phyloP scores from a whole-genome alignment of 2,329 filamentous ascomycete genomes.

The Colletotrichum incanum region DNA sequence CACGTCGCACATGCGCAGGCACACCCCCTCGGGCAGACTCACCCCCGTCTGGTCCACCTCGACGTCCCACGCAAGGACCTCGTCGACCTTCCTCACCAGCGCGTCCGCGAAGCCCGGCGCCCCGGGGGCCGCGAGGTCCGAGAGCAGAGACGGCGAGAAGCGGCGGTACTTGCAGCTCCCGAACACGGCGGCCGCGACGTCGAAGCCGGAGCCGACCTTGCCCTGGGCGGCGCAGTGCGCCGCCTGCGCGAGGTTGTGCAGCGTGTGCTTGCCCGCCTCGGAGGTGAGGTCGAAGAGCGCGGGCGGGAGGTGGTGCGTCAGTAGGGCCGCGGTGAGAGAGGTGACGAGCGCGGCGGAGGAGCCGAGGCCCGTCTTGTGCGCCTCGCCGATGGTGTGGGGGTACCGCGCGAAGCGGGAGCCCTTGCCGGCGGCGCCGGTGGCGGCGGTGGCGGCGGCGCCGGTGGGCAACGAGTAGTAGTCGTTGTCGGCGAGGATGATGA shows the following conservation, averaged over 20 bases:
- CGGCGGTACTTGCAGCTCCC: slow-evolving; percentile 92
- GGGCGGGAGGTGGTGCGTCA: slow-evolving; percentile 80
- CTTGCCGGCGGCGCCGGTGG: slow-evolving; percentile 45
- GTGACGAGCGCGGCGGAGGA: slow-evolving; percentile 96
- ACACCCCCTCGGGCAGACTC: slow-evolving; percentile 79
- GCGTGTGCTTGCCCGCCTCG: slow-evolving; percentile 68
- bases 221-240: slow-evolving; percentile 97
- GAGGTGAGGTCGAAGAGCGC: slow-evolving; percentile 71
- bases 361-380: slow-evolving; percentile 96
- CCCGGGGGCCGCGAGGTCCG: slow-evolving; percentile 76
- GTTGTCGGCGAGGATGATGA: slow-evolving; percentile 94
- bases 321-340: slow-evolving; percentile 82
- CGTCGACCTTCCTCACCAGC: slow-evolving; percentile 78
- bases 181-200: slow-evolving; percentile 93
- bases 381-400: slow-evolving; percentile 79
- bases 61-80: slow-evolving; percentile 80
- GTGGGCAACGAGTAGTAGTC: slow-evolving; percentile 89
- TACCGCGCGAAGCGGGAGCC: slow-evolving; percentile 81
- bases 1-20: slow-evolving; percentile 94
- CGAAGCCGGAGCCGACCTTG: slow-evolving; percentile 96
- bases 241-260: slow-evolving; percentile 95
- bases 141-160: slow-evolving; percentile 87
- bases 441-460: slow-evolving; percentile 54
- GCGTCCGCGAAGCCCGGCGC: slow-evolving; percentile 76
- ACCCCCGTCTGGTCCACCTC: slow-evolving; percentile 80